A percentile compares a stretch with the other conserved stretches of the same genome.
These are phyloP conservation scores for Pinus tabuliformis DNA, from an alignment of 75 land plant species.

Conservation along the genomic window DNA sequence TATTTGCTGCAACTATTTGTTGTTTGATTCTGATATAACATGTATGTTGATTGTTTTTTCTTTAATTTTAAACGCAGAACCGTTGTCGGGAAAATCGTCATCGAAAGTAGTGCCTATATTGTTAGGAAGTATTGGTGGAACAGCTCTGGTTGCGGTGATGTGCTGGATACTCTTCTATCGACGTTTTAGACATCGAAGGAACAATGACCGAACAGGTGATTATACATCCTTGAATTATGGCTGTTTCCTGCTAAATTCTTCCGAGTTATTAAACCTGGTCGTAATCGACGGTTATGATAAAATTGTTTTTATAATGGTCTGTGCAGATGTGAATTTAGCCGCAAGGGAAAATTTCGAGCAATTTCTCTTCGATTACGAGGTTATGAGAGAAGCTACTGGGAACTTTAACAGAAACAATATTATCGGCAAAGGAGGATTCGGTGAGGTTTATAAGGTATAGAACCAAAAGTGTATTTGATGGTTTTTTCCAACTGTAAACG, in stretches of 20 bases:
- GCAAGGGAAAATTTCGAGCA: not conserved
- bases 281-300: too few species aligned
- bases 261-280: too few species aligned
- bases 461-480: not conserved
- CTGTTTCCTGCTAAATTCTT: too few species aligned
- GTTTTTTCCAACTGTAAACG: too few species aligned
- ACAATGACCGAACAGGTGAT: not conserved
- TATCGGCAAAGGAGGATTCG: slow-evolving; percentile 15
- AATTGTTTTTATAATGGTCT: too few species aligned
- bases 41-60: too few species aligned
- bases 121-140: not conserved
- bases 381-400: not conserved
- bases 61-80: too few species aligned
- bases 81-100: too few species aligned
- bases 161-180: not conserved
- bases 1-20: too few species aligned
- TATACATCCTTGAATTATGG: too few species aligned
- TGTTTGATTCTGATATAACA: too few species aligned
- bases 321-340: not conserved
- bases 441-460: slow-evolving; percentile 14
- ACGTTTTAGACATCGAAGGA: not conserved
- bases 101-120: not conserved
- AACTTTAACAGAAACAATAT: slow-evolving; percentile 1
- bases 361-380: not conserved
- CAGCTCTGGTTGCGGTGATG: not conserved